Base-by-base conservation (phyloP, 257 asterid genomes). In the Nicotiana tomentosiformis region DNA sequence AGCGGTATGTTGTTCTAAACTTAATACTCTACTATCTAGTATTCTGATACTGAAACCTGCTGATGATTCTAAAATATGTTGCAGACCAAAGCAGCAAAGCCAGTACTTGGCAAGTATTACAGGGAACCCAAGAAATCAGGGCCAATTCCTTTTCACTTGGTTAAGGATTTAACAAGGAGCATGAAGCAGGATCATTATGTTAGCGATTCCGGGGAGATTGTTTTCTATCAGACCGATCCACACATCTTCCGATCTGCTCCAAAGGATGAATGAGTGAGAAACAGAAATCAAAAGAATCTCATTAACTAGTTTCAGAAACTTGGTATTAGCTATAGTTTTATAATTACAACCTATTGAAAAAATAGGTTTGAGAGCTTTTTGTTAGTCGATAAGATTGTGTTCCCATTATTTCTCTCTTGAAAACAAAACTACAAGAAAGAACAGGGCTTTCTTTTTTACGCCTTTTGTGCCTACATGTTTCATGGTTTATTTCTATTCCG, bases 1-100 rank as follows among this genome's bases (percentile, higher is more conserved):
- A 81, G 87, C 89, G 46, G 87, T 43, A 39, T 43, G 11, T 43
- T 7, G 49, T 8, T 43, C 49, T 43, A 7, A 43, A 43, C 7
- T n/a, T 23, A 3, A 18, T 32, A 26, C 11, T 53, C 56, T 82
- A 8, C 66, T 15, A 12, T 66, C 20, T 3, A 7, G 26, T 46
- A 32, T 14, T n/a, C 77, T 32, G 46, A 9, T 58, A 1, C n/a
- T 53, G 23, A 20, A 0, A 15, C 9, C 5, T 76, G 43, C 11
- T 84, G 32, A 26, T 26, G 5, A 30, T 30, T 18, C 29, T 10
- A 70, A 26, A 18, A 26, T 26, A 58, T 20, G 26, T 49, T 83
- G 76, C 77, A 88, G 91, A 88, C 88, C 7, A 74, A 84, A 57
- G 86, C 88, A 18, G 84, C 91, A 49, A 84, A 82, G 77, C 78